These are phyloP conservation scores for Oropetium thomaeum DNA, from an alignment of 176 grass and related monocot genomes.

Conservation along the genomic window DNA sequence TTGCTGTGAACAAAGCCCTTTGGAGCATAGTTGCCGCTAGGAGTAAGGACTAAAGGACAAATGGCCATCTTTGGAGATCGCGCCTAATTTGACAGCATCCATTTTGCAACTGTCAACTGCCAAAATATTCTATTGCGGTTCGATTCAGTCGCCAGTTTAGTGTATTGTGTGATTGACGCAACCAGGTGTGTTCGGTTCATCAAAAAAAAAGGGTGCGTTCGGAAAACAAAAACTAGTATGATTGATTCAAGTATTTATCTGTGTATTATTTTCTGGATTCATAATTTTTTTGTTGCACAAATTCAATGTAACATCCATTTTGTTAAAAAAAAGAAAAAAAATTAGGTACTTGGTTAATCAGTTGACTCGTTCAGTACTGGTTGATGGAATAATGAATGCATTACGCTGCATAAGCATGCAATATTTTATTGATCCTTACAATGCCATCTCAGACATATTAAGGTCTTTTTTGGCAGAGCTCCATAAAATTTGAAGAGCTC, in stretches of 20 bases:
- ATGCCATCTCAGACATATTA: constrained; percentile 3
- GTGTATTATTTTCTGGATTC: neutral
- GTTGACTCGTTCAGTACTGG: neutral
- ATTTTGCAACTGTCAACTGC: constrained; percentile 7
- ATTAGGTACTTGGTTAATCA: too few relatives aligned
- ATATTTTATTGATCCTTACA: neutral
- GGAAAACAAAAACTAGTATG: neutral
- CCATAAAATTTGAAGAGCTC: too few relatives aligned
- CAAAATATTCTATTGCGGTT: neutral
- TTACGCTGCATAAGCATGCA: neutral
- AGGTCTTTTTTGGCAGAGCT: too few relatives aligned
- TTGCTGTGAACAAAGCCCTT: constrained; percentile 14
- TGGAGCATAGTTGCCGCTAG: neutral
- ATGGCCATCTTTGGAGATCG: constrained; percentile 43
- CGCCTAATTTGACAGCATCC: constrained; percentile 4
- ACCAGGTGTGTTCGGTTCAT: too few relatives aligned
- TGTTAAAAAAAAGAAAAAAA: too few relatives aligned
- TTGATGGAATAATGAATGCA: neutral
- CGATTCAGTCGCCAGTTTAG: neutral
- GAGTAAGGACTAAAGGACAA: too few relatives aligned
- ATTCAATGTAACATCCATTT: neutral
- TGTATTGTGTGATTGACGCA: too few relatives aligned
- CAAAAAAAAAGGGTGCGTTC: too few relatives aligned
- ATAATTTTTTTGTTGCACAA: neutral
- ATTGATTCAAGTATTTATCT: neutral